Evolutionary conservation across 345 rosid genomes (phyloP).

Genomic region (Eutrema yunnanense): DNA sequence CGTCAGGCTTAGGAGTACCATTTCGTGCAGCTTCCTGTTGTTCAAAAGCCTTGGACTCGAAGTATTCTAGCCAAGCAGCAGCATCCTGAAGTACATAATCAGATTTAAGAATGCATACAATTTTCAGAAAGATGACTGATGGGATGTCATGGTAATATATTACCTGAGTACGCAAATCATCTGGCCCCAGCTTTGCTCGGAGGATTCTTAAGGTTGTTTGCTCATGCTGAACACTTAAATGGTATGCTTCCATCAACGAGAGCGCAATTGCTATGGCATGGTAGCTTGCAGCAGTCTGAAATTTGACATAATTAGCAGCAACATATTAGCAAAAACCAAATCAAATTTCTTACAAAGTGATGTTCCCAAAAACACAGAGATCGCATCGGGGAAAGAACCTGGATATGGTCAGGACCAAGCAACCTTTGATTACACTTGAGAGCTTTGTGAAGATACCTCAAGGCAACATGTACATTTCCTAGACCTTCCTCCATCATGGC

Average conservation of each 20-base stretch:
- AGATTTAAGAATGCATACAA: background rate
- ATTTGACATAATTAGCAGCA: constrained; percentile 10
- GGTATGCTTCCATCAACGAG: constrained; percentile 97
- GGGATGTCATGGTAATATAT: constrained; percentile 1
- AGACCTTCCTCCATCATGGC: constrained; percentile 99
- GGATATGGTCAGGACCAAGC: constrained; percentile 98
- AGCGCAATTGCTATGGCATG: constrained; percentile 99
- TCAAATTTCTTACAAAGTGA: constrained; percentile 1
- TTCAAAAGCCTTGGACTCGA: constrained; percentile 94
- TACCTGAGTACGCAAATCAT: constrained; percentile 99
- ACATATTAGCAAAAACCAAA: background rate
- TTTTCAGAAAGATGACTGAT: constrained; percentile 5
- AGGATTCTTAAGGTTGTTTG: constrained; percentile 95
- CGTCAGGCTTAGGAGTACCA: constrained; percentile 96
- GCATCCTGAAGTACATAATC: constrained; percentile 69
- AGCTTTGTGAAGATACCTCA: constrained; percentile 96
- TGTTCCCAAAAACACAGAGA: background rate
- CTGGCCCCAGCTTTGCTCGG: constrained; percentile 90
- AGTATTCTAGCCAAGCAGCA: constrained; percentile 99
- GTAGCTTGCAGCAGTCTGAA: constrained; percentile 98
- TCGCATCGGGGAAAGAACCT: constrained; percentile 47
- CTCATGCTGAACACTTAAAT: constrained; percentile 97
- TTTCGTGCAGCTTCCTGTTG: constrained; percentile 99
- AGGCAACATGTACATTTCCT: constrained; percentile 97
- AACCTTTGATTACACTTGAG: constrained; percentile 89